phyloP scores from a whole-genome alignment of 768 basidiomycete species.

The Jaapia argillacea region DNA sequence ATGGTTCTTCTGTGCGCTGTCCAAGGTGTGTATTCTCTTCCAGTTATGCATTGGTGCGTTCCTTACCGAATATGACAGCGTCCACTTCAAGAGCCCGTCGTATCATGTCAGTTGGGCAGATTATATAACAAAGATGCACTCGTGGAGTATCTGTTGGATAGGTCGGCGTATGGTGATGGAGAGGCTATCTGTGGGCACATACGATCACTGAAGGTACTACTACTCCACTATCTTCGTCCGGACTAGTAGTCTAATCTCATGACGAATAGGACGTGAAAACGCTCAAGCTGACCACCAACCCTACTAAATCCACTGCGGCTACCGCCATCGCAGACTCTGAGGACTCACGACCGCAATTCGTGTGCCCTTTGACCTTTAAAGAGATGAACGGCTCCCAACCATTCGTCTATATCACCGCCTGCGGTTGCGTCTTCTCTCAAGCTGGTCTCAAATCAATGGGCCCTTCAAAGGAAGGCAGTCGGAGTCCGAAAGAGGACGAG shows the following conservation, averaged over 20 bases:
- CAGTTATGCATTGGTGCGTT: constrained; percentile 1
- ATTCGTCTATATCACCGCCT: constrained; percentile 78
- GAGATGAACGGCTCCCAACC: constrained; percentile 91
- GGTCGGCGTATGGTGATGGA: constrained; percentile 80
- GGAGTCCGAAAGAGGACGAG: constrained; percentile 16
- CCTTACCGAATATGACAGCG: constrained; percentile 37
- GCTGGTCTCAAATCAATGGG: constrained; percentile 54
- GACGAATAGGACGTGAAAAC: constrained; percentile 93
- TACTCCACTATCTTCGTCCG: neutral
- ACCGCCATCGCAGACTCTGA: constrained; percentile 32
- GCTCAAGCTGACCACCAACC: constrained; percentile 70
- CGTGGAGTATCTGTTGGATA: constrained; percentile 83
- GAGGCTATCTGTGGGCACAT: constrained; percentile 90
- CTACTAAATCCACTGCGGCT: constrained; percentile 30
- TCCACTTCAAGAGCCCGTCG: constrained; percentile 81
- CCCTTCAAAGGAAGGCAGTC: constrained; percentile 14
- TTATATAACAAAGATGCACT: constrained; percentile 95
- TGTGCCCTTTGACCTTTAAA: constrained; percentile 86
- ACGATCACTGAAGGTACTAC: constrained; percentile 73
- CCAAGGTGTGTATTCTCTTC: constrained; percentile 54
- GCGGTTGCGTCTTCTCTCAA: constrained; percentile 89
- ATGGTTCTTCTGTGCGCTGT: constrained; percentile 93
- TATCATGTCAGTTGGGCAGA: constrained; percentile 87
- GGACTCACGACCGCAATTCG: constrained; percentile 45
- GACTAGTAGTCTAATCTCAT: constrained; percentile 1